Conservation (phyloP, 352 stramenopile species). For the Pythium apleroticum region DNA sequence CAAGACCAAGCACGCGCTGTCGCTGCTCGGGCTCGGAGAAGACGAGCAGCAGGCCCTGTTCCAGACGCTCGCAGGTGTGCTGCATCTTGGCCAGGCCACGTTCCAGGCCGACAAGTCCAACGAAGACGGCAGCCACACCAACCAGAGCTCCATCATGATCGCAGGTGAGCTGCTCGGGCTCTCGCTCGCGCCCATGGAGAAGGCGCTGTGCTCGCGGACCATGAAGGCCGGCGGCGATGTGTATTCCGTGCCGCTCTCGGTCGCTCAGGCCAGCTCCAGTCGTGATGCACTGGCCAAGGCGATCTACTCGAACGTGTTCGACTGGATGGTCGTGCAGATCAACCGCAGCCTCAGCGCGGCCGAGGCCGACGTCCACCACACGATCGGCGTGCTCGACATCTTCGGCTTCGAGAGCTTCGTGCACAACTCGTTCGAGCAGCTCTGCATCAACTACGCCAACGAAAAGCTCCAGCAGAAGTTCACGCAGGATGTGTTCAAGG, state of each 20-base stretch:
- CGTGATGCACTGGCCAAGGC: conserved; percentile 95
- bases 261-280: conserved; percentile 73
- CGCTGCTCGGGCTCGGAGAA: conserved; percentile 53
- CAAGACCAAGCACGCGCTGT: conserved; percentile 60
- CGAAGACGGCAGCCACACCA: conserved; percentile 53
- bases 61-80: conserved; percentile 62
- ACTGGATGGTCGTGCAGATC: conserved; percentile 95
- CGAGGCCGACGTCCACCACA: conserved; percentile 45
- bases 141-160: conserved; percentile 37
- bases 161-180: conserved; percentile 54
- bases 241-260: conserved; percentile 56
- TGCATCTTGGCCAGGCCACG: conserved; percentile 75
- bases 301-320: conserved; percentile 94
- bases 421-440: conserved; percentile 90
- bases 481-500: conserved; percentile 92
- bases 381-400: conserved; percentile 94
- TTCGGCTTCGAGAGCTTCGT: conserved; percentile 93
- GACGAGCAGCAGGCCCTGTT: conserved; percentile 68
- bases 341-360: conserved; percentile 89
- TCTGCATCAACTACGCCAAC: conserved; percentile 92
- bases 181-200: conserved; percentile 47
- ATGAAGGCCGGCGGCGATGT: conserved; percentile 72
- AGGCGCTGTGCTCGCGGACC: conserved; percentile 61
- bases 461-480: conserved; percentile 88
- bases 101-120: conserved; percentile 54